Evolutionary conservation across 805 yeast species (phyloP).

Genomic region (Candida qinlingensis): DNA sequence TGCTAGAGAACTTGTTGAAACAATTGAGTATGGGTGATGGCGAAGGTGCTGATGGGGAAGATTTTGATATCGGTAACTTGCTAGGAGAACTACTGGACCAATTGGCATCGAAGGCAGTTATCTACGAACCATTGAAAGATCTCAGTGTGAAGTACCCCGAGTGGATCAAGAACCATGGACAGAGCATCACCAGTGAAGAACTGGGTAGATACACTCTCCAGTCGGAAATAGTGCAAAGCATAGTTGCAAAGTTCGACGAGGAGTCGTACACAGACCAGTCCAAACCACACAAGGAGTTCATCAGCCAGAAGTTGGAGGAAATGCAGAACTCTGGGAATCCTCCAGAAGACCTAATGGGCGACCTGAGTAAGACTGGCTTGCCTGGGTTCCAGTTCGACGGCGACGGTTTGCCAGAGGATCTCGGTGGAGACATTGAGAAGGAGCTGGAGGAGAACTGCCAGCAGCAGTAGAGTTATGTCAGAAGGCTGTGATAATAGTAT

Average conservation of each 20-base stretch:
- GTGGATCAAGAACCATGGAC: conserved; percentile 57
- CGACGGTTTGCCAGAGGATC: conserved; percentile 49
- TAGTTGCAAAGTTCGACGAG: conserved; percentile 63
- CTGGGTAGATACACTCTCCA: conserved; percentile 54
- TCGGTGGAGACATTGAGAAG: conserved; percentile 29
- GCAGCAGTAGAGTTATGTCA: conserved; percentile 13
- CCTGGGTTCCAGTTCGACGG: conserved; percentile 42
- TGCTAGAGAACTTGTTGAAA: conserved; percentile 57
- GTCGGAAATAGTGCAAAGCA: conserved; percentile 50
- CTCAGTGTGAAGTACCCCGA: conserved; percentile 65
- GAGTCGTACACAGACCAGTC: conserved; percentile 51
- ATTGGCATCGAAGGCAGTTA: conserved; percentile 75
- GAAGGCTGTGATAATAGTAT: too few relatives aligned
- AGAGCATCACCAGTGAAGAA: conserved; percentile 36
- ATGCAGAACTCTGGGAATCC: conserved; percentile 76
- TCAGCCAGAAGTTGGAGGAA: conserved; percentile 57
- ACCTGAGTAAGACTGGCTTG: conserved; percentile 36
- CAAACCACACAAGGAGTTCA: conserved; percentile 38
- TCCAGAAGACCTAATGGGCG: conserved; percentile 69
- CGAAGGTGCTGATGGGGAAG: conserved; percentile 32
- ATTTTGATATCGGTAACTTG: conserved; percentile 57
- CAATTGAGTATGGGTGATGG: conserved; percentile 47
- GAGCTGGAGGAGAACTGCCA: conserved; percentile 51
- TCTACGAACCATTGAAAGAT: conserved; percentile 85
- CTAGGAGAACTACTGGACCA: conserved; percentile 73